These are phyloP conservation scores for Cnidoscolus chayamansa DNA, from an alignment of 441 rosid species.

Conservation along the genomic window DNA sequence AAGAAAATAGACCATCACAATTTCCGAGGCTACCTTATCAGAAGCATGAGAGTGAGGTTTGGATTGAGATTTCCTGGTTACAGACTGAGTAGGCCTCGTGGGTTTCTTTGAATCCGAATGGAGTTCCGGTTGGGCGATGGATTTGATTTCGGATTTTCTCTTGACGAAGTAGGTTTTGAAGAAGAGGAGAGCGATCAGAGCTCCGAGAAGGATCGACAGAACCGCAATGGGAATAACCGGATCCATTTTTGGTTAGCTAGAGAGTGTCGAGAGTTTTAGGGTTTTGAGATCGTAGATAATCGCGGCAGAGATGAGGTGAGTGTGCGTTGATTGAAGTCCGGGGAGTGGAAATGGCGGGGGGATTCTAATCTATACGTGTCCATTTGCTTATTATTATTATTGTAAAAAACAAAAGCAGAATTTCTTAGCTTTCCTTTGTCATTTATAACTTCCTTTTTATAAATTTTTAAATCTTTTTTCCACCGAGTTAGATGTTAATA, in stretches of 20 bases:
- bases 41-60: slow-evolving; percentile 60
- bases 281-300: neutral
- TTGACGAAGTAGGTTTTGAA: slow-evolving; percentile 65
- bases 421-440: too few relatives aligned
- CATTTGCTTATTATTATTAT: neutral
- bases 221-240: slow-evolving; percentile 41
- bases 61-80: slow-evolving; percentile 54
- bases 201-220: slow-evolving; percentile 58
- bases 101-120: slow-evolving; percentile 53
- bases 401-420: too few relatives aligned
- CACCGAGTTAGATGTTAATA: too few relatives aligned
- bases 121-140: slow-evolving; percentile 61
- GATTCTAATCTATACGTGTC: neutral
- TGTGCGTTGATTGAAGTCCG: neutral
- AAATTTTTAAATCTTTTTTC: too few relatives aligned
- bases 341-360: slow-evolving; percentile 17
- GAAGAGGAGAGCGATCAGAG: slow-evolving; percentile 64
- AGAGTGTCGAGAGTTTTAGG: slow-evolving; percentile 5
- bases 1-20: neutral
- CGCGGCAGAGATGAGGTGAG: neutral
- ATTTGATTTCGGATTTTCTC: slow-evolving; percentile 73
- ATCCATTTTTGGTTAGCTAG: slow-evolving; percentile 52
- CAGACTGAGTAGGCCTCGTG: slow-evolving; percentile 40
- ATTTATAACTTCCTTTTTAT: too few relatives aligned
- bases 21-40: slow-evolving; percentile 52